A percentile compares a stretch with the other conserved stretches of the same genome.
These are phyloP conservation scores for Penicillium mononematosum DNA, from an alignment of 495 filamentous ascomycete genomes.

Conservation along the genomic window DNA sequence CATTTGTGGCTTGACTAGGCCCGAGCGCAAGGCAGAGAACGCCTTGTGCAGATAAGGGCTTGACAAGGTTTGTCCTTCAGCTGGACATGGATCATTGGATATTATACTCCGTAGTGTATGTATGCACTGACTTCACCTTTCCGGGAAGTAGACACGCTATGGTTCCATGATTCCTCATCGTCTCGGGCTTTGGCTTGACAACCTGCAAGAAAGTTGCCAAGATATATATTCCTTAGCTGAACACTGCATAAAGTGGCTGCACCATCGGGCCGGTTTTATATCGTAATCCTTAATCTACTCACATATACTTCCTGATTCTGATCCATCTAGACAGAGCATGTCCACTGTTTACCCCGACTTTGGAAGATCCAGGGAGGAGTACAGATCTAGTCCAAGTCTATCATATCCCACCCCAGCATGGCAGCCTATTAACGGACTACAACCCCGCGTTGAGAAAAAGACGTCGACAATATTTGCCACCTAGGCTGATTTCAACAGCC, in stretches of 20 bases:
- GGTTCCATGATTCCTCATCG: not conserved
- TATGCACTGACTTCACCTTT: constrained; percentile 9
- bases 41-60: constrained; percentile 10
- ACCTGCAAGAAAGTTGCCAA: not conserved
- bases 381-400: not conserved
- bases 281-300: not conserved
- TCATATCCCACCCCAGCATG: not conserved
- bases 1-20: constrained; percentile 13
- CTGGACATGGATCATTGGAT: constrained; percentile 15
- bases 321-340: not conserved
- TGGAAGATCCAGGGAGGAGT: not conserved
- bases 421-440: not conserved
- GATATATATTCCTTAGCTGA: not conserved
- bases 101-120: not conserved
- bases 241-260: not conserved
- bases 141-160: not conserved
- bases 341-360: not conserved
- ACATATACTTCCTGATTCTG: not conserved
- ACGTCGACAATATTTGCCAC: not conserved
- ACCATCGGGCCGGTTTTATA: not conserved
- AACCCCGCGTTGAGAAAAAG: not conserved
- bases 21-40: constrained; percentile 29
- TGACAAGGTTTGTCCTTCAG: constrained; percentile 14
- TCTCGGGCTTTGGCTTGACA: too few relatives aligned
- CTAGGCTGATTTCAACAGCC: not conserved